These are phyloP conservation scores for Dendrocalamus latiflorus DNA, from an alignment of 202 grass and related monocot species.

Conservation along the genomic window DNA sequence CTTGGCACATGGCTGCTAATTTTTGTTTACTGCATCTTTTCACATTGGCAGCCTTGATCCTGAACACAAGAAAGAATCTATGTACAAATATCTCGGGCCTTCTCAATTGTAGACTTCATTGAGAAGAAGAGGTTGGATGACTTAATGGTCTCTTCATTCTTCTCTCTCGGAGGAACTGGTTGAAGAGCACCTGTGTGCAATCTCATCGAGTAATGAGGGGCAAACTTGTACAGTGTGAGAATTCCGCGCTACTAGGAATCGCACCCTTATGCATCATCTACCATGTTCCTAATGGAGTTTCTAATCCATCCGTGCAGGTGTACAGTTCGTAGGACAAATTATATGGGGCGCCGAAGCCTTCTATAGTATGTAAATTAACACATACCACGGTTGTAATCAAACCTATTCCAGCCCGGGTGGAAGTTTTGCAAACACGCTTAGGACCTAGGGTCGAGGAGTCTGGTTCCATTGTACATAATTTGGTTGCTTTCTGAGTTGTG, in stretches of 20 bases:
- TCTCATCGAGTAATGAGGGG: neutral
- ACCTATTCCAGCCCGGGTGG: neutral
- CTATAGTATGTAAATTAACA: conserved; percentile 49
- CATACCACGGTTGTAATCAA: conserved; percentile 5
- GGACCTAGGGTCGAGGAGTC: neutral
- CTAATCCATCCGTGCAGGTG: conserved; percentile 33
- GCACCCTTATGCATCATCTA: neutral
- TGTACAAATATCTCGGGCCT: conserved; percentile 75
- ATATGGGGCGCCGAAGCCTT: conserved; percentile 37
- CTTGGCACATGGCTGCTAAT: neutral
- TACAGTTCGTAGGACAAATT: conserved; percentile 53
- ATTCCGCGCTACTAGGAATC: neutral
- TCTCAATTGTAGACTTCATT: conserved; percentile 45
- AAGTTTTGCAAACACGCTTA: conserved; percentile 38
- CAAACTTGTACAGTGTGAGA: conserved; percentile 34
- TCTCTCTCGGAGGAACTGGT: neutral
- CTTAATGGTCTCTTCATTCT: neutral
- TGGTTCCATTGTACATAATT: conserved; percentile 32
- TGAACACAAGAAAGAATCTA: conserved; percentile 91
- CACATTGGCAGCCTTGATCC: conserved; percentile 77
- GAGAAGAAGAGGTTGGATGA: neutral
- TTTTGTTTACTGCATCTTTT: conserved; percentile 3
- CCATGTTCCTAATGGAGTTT: neutral
- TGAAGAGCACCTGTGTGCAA: neutral
- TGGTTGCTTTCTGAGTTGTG: conserved; percentile 8